Evolutionary conservation across 2,329 filamentous ascomycete species (phyloP).

Genomic region (Penicillium crustosum): DNA sequence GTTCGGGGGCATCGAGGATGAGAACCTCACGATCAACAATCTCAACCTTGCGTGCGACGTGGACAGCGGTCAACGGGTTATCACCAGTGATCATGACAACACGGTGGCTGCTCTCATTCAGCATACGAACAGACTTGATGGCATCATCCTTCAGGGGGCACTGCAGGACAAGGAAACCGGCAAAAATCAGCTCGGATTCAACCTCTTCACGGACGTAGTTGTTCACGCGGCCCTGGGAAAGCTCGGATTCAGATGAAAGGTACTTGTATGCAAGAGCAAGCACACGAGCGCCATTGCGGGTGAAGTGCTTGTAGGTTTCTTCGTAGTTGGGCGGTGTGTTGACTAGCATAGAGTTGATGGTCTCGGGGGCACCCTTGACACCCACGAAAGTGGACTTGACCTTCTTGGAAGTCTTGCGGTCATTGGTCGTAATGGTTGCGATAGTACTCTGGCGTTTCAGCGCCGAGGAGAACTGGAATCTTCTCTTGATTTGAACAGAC

Average conservation of each 20-base stretch:
- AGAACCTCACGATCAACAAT: constrained; percentile 95
- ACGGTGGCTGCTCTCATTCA: constrained; percentile 97
- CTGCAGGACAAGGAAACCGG: constrained; percentile 92
- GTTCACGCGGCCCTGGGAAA: constrained; percentile 83
- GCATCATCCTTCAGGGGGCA: constrained; percentile 96
- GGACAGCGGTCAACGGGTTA: constrained; percentile 92
- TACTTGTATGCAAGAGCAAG: constrained; percentile 93
- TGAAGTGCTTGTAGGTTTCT: constrained; percentile 98
- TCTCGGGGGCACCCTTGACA: constrained; percentile 97
- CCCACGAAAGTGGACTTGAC: constrained; percentile 84
- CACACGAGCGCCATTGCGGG: constrained; percentile 90
- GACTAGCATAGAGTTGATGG: constrained; percentile 89
- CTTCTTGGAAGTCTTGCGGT: constrained; percentile 72
- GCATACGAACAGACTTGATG: constrained; percentile 88
- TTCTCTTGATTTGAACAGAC: constrained; percentile 87
- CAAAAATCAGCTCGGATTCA: constrained; percentile 80
- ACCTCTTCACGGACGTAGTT: constrained; percentile 91
- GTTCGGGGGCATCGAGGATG: constrained; percentile 91
- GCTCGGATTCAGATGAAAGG: constrained; percentile 75
- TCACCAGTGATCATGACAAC: constrained; percentile 99
- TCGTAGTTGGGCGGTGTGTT: constrained; percentile 84
- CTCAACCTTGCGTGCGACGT: constrained; percentile 92
- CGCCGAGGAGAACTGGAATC: constrained; percentile 97
- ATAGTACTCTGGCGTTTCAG: constrained; percentile 95
- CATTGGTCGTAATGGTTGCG: constrained; percentile 72